These are phyloP conservation scores for Schoenoplectus tabernaemontani DNA, from an alignment of 202 grass and related monocot species.

Conservation along the genomic window DNA sequence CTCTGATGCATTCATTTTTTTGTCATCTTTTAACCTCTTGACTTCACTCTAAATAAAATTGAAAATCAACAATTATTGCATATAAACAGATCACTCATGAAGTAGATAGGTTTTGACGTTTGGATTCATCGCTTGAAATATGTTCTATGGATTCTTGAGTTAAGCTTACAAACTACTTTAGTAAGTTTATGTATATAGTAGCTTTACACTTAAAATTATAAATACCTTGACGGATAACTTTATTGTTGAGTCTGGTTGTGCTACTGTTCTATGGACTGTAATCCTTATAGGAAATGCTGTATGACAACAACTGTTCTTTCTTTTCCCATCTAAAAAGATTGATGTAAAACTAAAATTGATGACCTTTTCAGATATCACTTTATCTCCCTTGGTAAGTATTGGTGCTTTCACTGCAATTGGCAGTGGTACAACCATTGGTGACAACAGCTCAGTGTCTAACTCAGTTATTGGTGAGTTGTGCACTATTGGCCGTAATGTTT, in stretches of 20 bases:
- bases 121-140: no score
- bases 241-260: background rate
- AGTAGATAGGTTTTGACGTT: no score
- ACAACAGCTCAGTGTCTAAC: slow-evolving; percentile 47
- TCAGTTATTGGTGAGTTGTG: slow-evolving; percentile 73
- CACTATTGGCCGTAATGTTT: slow-evolving; percentile 65
- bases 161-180: no score
- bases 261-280: background rate
- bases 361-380: slow-evolving; percentile 47
- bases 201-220: no score
- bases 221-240: no score
- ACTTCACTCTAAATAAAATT: no score
- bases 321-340: background rate
- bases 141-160: no score
- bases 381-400: slow-evolving; percentile 61
- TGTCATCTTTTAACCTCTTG: no score
- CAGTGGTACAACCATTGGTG: slow-evolving; percentile 64
- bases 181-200: no score
- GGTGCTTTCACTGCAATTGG: slow-evolving; percentile 69
- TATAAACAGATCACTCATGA: no score
- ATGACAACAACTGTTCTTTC: background rate
- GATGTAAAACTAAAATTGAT: background rate
- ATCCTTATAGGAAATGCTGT: background rate
- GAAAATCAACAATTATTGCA: no score
- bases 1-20: no score